Evolutionary conservation across 352 stramenopile species (phyloP), one percentile per base, ranked within the genome.

Genomic region (Pythium volutum): DNA sequence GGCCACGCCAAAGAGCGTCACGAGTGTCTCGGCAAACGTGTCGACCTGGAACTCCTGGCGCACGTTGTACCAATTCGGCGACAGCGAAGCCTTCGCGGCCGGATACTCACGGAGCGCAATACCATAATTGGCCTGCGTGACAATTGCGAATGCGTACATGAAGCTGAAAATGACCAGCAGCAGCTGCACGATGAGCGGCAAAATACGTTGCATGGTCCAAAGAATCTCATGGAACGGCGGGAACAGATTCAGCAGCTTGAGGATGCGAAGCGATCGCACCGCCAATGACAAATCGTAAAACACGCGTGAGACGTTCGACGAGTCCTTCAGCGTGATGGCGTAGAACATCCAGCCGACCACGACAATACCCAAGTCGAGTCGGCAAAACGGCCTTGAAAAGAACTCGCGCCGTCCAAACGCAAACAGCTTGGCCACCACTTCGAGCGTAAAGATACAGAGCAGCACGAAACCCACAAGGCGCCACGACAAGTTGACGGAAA

Each of bases 211-310:
- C 84, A 93, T 90, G 12, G 84, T 93, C 76, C 85, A 91, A 20
- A 91, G 69, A 41, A 91, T 91, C 64, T 88, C 77, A 42, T 91
- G 81, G 69, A 93, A 91, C n/a, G 84, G 84, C 22, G 81, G 82
- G 55, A 91, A 80, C 8, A 91, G 69, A 45, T 91, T 93, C n/a
- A 91, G 61, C 33, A 93, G 68, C 73, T 91, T 93, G 26, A 93
- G 59, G 47, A 93, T 80, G 2, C 80, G 84, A 27, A 93, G 73
- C 38, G 81, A 93, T 11, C 84, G 84, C 33, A 90, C 73, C 2
- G 84, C 82, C 9, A 93, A 62, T 22, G 81, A 70, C 46, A 93
- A 73, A 59, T 91, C 79, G 65, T 93, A 93, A 11, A 42, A 55
- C 20, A 29, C 48, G 18, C 12, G n/a, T 3, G 53, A 60, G 26